Percentiles rank a stretch among this genome's conserved stretches.
Evolutionary conservation across 345 rosid species (phyloP).

Genomic region (Syzygium aromaticum): DNA sequence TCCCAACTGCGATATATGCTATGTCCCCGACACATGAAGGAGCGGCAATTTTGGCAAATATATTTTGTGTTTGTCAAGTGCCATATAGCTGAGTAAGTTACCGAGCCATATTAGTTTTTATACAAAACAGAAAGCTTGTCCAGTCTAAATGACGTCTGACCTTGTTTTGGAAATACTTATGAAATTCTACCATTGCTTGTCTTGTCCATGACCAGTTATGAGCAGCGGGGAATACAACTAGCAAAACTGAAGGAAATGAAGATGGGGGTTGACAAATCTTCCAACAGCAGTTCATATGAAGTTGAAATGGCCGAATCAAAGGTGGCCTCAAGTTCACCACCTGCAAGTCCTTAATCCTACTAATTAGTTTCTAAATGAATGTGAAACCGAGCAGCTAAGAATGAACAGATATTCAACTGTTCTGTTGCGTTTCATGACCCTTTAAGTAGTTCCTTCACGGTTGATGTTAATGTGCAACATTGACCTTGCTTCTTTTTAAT

Average conservation of each 20-base stretch:
- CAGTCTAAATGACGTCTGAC: neutral
- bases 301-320: constrained; percentile 56
- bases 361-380: neutral
- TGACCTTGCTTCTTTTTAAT: neutral
- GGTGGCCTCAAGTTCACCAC: constrained; percentile 12
- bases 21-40: constrained; percentile 76
- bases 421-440: neutral
- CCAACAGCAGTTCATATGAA: constrained; percentile 23
- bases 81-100: constrained; percentile 52
- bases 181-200: neutral
- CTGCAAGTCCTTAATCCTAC: constrained; percentile 13
- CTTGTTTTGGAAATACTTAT: neutral
- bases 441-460: neutral
- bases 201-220: constrained; percentile 27
- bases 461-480: neutral
- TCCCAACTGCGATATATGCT: constrained; percentile 68
- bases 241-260: constrained; percentile 32
- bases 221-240: constrained; percentile 34
- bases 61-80: constrained; percentile 67
- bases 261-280: constrained; percentile 14
- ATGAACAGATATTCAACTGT: neutral
- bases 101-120: neutral
- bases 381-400: neutral
- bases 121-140: neutral
- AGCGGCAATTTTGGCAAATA: constrained; percentile 73